These are phyloP conservation scores for Diaporthe capsici DNA, from an alignment of 2,329 filamentous ascomycete genomes.

Conservation along the genomic window DNA sequence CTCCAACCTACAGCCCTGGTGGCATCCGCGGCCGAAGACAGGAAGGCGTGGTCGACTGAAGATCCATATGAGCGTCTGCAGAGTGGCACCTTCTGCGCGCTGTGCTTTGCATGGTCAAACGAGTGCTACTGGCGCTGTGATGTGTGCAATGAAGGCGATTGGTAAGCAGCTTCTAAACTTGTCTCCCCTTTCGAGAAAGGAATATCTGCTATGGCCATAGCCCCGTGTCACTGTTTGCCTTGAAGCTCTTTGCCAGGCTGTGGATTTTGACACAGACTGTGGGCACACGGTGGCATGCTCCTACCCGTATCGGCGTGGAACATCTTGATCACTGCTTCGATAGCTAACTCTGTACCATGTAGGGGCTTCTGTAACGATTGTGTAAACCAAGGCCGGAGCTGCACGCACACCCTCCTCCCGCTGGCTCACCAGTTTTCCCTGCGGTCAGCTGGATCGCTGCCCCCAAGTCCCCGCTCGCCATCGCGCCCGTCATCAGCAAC, in stretches of 20 bases:
- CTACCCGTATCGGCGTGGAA: too few relatives aligned
- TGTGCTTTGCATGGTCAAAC: conserved; percentile 81
- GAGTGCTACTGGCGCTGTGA: conserved; percentile 93
- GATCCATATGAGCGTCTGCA: conserved; percentile 79
- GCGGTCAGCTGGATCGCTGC: conserved; percentile 49
- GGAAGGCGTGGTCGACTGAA: conserved; percentile 73
- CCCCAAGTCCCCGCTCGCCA: conserved; percentile 58
- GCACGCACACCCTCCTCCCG: conserved; percentile 85
- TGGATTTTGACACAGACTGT: too few relatives aligned
- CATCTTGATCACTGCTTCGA: too few relatives aligned
- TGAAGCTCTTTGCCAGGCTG: too few relatives aligned
- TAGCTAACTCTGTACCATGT: too few relatives aligned
- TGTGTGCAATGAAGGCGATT: conserved; percentile 90
- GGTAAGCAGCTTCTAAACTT: conserved; percentile 50
- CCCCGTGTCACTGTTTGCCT: too few relatives aligned
- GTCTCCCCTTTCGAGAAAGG: too few relatives aligned
- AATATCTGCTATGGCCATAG: too few relatives aligned
- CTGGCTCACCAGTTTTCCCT: conserved; percentile 71
- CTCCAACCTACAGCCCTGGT: conserved; percentile 60
- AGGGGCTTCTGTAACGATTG: conserved; percentile 87
- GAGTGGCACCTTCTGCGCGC: conserved; percentile 86
- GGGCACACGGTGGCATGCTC: too few relatives aligned
- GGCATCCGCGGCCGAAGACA: conserved; percentile 67
- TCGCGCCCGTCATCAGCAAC: conserved; percentile 62
- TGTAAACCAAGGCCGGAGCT: conserved; percentile 85